Evolutionary conservation across 2,329 filamentous ascomycete genomes (phyloP).

Genomic region (Trichoderma sp.): DNA sequence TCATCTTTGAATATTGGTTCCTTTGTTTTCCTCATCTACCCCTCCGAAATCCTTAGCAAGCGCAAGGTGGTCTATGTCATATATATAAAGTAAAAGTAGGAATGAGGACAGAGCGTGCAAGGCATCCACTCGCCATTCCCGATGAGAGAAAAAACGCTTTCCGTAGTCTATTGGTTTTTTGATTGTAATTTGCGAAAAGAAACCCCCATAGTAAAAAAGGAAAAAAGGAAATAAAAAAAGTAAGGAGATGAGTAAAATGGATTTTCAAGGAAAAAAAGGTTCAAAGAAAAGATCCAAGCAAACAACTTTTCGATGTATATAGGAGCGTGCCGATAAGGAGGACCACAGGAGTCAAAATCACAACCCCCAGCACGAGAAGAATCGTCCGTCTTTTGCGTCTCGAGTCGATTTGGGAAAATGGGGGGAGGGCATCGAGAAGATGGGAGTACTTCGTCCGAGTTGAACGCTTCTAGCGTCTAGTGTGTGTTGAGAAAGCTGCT

Average conservation of each 20-base stretch:
- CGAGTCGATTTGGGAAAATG: neutral
- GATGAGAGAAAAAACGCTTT: constrained; percentile 11
- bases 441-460: neutral
- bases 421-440: neutral
- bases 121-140: constrained; percentile 3
- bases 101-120: constrained; percentile 6
- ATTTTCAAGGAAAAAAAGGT: neutral
- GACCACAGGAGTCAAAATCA: neutral
- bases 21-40: neutral
- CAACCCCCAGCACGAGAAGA: neutral
- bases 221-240: neutral
- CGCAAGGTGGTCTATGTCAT: constrained; percentile 3
- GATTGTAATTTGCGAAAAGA: constrained; percentile 13
- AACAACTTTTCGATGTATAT: constrained; percentile 12
- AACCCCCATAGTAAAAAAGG: neutral
- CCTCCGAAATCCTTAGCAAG: neutral
- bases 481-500: neutral
- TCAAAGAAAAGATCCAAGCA: constrained; percentile 10
- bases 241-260: neutral
- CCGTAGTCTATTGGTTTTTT: constrained; percentile 21
- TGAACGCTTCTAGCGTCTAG: neutral
- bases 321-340: constrained; percentile 7
- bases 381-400: constrained; percentile 4
- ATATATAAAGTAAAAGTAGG: constrained; percentile 3
- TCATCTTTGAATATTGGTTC: neutral